Evolutionary conservation across 257 asterid species (phyloP).

Genomic region (Lantana camara): DNA sequence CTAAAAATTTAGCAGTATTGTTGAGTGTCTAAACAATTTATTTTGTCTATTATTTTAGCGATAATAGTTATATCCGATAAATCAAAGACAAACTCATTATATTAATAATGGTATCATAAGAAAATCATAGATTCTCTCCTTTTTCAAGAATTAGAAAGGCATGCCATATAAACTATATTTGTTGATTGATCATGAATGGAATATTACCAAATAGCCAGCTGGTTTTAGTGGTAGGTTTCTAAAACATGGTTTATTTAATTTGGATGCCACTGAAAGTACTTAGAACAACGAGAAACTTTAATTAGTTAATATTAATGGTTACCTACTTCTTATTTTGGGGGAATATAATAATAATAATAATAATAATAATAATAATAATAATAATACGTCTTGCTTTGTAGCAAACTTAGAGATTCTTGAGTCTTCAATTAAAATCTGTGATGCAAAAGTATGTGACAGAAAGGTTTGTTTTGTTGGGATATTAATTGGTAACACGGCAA

Average conservation of each 20-base stretch:
- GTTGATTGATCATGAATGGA: background rate
- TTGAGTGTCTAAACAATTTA: too few species aligned
- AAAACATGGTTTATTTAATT: background rate
- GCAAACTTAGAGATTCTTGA: constrained; percentile 26
- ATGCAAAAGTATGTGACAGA: constrained; percentile 19
- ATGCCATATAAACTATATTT: background rate
- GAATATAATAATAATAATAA: constrained; percentile 5
- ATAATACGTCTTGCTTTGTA: background rate
- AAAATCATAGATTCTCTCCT: too few species aligned
- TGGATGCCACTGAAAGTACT: too few species aligned
- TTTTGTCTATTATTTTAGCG: too few species aligned
- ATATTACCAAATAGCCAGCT: constrained; percentile 8
- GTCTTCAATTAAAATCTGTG: constrained; percentile 13
- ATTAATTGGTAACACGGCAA: constrained; percentile 16
- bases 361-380: too few species aligned
- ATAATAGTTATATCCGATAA: too few species aligned
- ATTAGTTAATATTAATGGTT: too few species aligned
- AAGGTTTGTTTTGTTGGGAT: constrained; percentile 37
- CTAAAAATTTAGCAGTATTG: too few species aligned
- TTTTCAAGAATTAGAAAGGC: too few species aligned
- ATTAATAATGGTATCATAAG: too few species aligned
- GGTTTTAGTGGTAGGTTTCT: background rate
- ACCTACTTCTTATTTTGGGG: constrained; percentile 17
- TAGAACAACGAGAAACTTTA: too few species aligned
- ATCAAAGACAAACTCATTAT: too few species aligned